Conservation (phyloP, 2,329 filamentous ascomycete species). For the Clarireedia homoeocarpa region DNA sequence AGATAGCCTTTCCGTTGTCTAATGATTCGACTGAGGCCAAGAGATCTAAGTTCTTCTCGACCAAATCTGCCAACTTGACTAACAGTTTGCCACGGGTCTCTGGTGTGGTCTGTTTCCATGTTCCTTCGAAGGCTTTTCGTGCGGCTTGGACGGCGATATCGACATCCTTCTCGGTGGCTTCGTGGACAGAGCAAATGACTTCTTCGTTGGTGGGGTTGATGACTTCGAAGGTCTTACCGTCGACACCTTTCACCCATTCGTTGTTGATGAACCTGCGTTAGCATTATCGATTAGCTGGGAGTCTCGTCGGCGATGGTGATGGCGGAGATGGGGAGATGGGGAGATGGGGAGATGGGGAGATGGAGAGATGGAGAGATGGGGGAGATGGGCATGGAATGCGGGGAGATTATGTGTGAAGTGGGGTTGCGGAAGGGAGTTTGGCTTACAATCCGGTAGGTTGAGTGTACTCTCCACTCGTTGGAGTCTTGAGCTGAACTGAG, state of each 20-base stretch:
- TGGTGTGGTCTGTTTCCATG: slow-evolving; percentile 62
- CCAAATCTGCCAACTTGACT: slow-evolving; percentile 69
- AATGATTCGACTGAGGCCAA: slow-evolving; percentile 79
- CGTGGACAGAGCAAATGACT: slow-evolving; percentile 73
- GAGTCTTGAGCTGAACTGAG: slow-evolving; percentile 24
- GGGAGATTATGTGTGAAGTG: background rate
- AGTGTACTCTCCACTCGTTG: slow-evolving; percentile 28
- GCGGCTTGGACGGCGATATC: slow-evolving; percentile 76
- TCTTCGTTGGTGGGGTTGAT: slow-evolving; percentile 84
- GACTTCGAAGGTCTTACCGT: slow-evolving; percentile 87
- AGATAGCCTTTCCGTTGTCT: slow-evolving; percentile 80
- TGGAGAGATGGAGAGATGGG: background rate
- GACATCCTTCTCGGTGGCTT: slow-evolving; percentile 82
- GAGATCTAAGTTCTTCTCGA: slow-evolving; percentile 68
- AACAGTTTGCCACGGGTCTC: slow-evolving; percentile 62
- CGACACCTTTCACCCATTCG: slow-evolving; percentile 75
- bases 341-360: slow-evolving; percentile 2
- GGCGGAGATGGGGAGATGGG: background rate
- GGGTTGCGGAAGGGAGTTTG: background rate
- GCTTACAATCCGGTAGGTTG: slow-evolving; percentile 37
- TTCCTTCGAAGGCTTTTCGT: slow-evolving; percentile 73
- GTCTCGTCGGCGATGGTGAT: too few relatives aligned
- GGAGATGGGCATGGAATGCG: background rate
- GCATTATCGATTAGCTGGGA: too few relatives aligned
- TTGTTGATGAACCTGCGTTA: slow-evolving; percentile 66